phyloP scores from a whole-genome alignment of 2,329 filamentous ascomycete genomes.

The Byssoonygena ceratinophila region DNA sequence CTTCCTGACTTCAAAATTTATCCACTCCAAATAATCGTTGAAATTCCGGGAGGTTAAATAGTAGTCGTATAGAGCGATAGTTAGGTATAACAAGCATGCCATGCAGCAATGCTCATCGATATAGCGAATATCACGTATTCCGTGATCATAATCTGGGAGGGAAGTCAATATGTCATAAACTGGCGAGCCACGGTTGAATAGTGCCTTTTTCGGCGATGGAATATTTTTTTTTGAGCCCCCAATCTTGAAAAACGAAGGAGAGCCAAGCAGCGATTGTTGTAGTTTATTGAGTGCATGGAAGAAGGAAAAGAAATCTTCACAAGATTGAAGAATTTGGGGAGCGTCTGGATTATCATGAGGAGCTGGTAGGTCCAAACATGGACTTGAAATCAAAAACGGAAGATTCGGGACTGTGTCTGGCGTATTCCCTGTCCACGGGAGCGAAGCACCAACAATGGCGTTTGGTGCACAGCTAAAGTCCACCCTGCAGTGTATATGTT shows the following conservation, averaged over 20 bases:
- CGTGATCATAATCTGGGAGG: constrained; percentile 26
- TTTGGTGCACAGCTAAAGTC: constrained; percentile 26
- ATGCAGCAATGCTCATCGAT: constrained; percentile 28
- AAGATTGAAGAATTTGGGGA: constrained; percentile 21
- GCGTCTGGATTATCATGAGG: constrained; percentile 17
- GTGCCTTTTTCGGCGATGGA: neutral
- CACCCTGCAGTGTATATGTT: constrained; percentile 20
- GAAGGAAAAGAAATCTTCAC: constrained; percentile 26
- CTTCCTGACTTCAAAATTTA: constrained; percentile 20
- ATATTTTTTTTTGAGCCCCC: neutral
- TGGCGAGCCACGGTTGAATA: constrained; percentile 20
- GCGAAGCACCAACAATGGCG: constrained; percentile 23
- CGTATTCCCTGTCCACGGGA: constrained; percentile 24
- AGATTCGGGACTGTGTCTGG: constrained; percentile 22
- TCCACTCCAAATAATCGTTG: constrained; percentile 24
- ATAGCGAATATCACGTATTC: constrained; percentile 26
- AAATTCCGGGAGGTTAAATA: constrained; percentile 22
- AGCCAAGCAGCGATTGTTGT: constrained; percentile 19
- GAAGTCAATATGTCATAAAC: constrained; percentile 24
- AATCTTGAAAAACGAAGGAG: constrained; percentile 11
- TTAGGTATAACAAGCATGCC: constrained; percentile 26
- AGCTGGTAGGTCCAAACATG: constrained; percentile 16
- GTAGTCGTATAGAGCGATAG: constrained; percentile 23
- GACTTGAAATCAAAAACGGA: constrained; percentile 21
- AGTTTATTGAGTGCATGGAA: constrained; percentile 23